Evolutionary conservation across 495 filamentous ascomycete species (phyloP), one percentile per base, ranked within the genome.

Genomic region (Penicillium coffeae): DNA sequence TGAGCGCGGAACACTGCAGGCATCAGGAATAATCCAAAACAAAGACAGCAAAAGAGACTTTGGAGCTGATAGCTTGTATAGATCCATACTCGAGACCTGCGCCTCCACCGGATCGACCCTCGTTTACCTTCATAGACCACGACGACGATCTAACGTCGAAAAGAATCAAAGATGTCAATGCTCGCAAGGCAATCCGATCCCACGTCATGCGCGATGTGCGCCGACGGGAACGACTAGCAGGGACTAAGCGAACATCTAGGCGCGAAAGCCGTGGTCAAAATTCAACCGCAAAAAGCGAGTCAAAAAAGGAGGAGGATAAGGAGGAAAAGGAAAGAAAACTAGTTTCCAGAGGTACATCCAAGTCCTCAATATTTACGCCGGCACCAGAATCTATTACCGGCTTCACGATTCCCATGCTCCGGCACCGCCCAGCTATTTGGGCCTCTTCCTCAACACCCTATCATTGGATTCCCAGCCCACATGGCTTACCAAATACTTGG

Each of bases 121-220:
- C 59, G 1, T 70, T 63, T 22, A 70, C 66, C 10, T 70, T 70
- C 36, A 70, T 70, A 39, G 65, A 65, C 47, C 65, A 70, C 38
- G 60, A 66, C 49, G 63, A 70, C 61, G 64, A 68, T 32, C 51
- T 70, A 52, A 63, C 59, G 16, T 68, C 63, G 18, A 70, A 70
- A 45, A 34, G 65, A 19, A 68, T 70, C 47, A 68, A 63, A 40
- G 55, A 70, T 66, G 60, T 53, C 38, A 66, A 65, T 51, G 63
- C 66, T 27, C 60, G 66, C 47, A 68, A 66, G 43, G 56, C 60
- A 3, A 70, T 70, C 21, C 60, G 66, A 12, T 70, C 66, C 14
- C 66, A 70, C 58, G 66, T 70, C 6, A 70, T 70, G 66, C 66
- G 66, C 27, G 60, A 70, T 59, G 66, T 70, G 15, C 64, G 66